Evolutionary conservation across 2,329 filamentous ascomycete species (phyloP).

Genomic region (Claviceps purpurea): DNA sequence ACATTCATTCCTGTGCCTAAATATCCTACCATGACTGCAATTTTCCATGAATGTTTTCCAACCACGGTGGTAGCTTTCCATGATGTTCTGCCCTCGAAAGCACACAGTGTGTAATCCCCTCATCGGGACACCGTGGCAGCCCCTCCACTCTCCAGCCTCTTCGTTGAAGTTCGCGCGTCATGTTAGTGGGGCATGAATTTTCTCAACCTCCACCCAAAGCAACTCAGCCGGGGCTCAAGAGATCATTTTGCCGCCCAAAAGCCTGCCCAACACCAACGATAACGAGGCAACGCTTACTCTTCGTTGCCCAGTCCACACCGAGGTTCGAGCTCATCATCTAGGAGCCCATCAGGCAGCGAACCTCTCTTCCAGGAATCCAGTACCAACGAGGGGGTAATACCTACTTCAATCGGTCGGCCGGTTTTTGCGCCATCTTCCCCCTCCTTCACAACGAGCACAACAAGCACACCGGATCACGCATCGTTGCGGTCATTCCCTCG

Average conservation of each 20-base stretch:
- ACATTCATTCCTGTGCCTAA: background rate
- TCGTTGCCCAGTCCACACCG: background rate
- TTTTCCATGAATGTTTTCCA: background rate
- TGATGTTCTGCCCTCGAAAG: background rate
- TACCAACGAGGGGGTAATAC: constrained; percentile 3
- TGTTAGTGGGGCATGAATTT: constrained; percentile 28
- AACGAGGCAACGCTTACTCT: background rate
- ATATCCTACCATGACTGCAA: background rate
- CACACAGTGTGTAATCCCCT: background rate
- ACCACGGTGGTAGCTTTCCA: background rate
- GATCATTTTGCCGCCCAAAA: constrained; percentile 3
- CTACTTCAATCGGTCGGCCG: background rate
- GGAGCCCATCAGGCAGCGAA: background rate
- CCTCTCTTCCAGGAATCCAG: background rate
- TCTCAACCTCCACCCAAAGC: constrained; percentile 18
- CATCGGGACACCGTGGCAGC: constrained; percentile 6
- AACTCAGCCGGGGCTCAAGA: constrained; percentile 5
- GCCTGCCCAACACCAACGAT: background rate
- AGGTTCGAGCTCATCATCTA: background rate
- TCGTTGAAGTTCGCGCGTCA: constrained; percentile 16
- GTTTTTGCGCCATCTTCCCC: constrained; percentile 1
- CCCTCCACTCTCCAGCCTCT: constrained; percentile 12
- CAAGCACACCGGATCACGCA: no score
- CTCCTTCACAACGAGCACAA: background rate
- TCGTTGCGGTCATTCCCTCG: background rate